Base-by-base conservation (phyloP, 164 flowering plant species). In the Protea cynaroides region DNA sequence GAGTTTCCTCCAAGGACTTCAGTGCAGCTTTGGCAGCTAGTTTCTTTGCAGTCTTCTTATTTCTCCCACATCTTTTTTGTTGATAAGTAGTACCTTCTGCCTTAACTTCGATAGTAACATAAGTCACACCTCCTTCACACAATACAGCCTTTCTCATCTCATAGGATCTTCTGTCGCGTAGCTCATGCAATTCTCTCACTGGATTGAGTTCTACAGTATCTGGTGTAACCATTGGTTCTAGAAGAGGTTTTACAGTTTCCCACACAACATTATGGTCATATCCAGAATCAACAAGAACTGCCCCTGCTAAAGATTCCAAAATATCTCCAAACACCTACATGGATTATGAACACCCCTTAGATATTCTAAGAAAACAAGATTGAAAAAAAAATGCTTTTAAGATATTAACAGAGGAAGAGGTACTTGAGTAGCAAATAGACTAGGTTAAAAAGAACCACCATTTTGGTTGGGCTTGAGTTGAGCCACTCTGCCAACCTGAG, bases 251-350 rank as follows among this genome's bases (percentile, higher is more conserved):
- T 44, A 90, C 79, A 72, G 96, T 79, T 43, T 70, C 10, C 72
- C 87, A 88, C 10, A 87, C 96, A 24, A 37, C 38, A 3, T 83
- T 82, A 69, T 77, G 83, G 29, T 81, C 50, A 70, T 74, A 85
- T 6, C 82, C 87, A 1, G 95, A 88, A 75, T 92, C 96, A 17
- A 92, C 84, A 44, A 82, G 65, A 54, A 92, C 84, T 4, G 96
- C 98, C 19, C 98, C 98, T 0, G 96, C 98, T 19, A 92, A 61
- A 19, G 98, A 92, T 76, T 92, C 98, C n/a, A 92, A 79, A 4
- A 92, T 56, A 73, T 92, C 98, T 60, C 91, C 98, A 24, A 92
- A 95, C 18, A 85, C 98, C 98, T 92, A 77, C 64, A 23, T 15
- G 9, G 44, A 29, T 47, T 12, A 3, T 14, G 8, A 3, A 44